Base-by-base conservation (phyloP, 805 yeast species). In the Cyberlindnera meyerae region DNA sequence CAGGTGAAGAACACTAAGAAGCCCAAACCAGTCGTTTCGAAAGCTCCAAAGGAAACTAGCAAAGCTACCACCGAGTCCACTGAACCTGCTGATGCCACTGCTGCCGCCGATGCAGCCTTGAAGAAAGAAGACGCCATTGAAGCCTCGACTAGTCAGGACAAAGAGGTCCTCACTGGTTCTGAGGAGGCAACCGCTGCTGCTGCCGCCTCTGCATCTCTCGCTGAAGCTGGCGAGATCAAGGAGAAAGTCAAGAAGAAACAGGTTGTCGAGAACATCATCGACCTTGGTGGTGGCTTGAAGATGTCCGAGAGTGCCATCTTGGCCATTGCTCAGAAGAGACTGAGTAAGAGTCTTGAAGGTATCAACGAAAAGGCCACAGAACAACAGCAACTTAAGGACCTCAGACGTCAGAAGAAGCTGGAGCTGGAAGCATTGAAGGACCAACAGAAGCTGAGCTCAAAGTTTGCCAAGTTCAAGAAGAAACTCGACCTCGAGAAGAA, bases 241-340 rank as follows among this genome's bases (percentile, higher is more conserved):
- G 21, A 36, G 13, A 20, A 26, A n/a, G 21, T 34, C 13, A 24
- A 27, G 31, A 46, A 48, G 39, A 44, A 47, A 20, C 33, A 25
- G 8, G 45, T 41, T 13, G 45, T 44, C 16, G 57, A 54, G 28
- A 41, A 37, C 3, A 34, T 51, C n/a, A 35, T 54, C 27, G 57
- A 54, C 27, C 37, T 54, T 3, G 59, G 59, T 28, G 57, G 54
- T 31, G 59, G 59, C 8, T 39, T 54, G 32, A 53, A 52, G 39
- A 36, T 54, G 44, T 46, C 52, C 8, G 52, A 52, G 43, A 47
- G 53, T 27, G 43, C 43, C 6, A 45, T 54, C 20, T 42, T 50
- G 15, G 51, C 45, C 8, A 54, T 54, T 36, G 59, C 59, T 3
- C 47, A 36, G 39, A 44, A 42, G 27, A 50, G 41, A 37, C 39